These are phyloP conservation scores for Euphorbia schlechtendalii DNA, from an alignment of 441 rosid species.

Conservation along the genomic window DNA sequence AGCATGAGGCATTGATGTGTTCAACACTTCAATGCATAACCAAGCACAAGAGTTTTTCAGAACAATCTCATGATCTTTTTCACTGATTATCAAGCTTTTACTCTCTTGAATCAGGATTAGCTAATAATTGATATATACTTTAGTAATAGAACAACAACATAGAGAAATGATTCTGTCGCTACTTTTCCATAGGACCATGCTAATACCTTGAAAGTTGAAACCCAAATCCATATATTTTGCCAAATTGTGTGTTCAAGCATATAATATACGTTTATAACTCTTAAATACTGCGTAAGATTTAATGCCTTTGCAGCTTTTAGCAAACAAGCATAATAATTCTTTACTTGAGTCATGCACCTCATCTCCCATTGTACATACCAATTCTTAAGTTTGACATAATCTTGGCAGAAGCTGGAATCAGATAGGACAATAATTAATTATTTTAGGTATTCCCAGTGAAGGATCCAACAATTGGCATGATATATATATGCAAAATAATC, in stretches of 20 bases:
- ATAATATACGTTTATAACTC: slow-evolving; percentile 38
- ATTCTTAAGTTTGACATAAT: slow-evolving; percentile 37
- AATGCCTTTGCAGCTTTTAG: slow-evolving; percentile 3
- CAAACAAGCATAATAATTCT: slow-evolving; percentile 11
- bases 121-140: too few species aligned
- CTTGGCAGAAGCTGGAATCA: slow-evolving; percentile 49
- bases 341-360: slow-evolving; percentile 28
- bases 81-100: too few species aligned
- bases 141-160: too few species aligned
- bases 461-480: neutral
- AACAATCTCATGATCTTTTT: too few species aligned
- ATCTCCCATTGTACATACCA: slow-evolving; percentile 25
- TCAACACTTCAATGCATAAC: too few species aligned
- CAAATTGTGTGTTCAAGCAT: slow-evolving; percentile 38
- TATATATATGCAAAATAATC: neutral
- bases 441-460: slow-evolving; percentile 42
- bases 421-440: slow-evolving; percentile 37
- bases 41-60: too few species aligned
- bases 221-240: slow-evolving; percentile 55
- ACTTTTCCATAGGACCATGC: slow-evolving; percentile 21
- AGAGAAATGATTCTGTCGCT: too few species aligned
- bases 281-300: slow-evolving; percentile 41
- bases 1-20: slow-evolving; percentile 1
- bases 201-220: slow-evolving; percentile 39
- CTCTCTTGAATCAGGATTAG: too few species aligned